phyloP scores from a whole-genome alignment of 2,329 filamentous ascomycete genomes.

The Dichotomopilus funicola region DNA sequence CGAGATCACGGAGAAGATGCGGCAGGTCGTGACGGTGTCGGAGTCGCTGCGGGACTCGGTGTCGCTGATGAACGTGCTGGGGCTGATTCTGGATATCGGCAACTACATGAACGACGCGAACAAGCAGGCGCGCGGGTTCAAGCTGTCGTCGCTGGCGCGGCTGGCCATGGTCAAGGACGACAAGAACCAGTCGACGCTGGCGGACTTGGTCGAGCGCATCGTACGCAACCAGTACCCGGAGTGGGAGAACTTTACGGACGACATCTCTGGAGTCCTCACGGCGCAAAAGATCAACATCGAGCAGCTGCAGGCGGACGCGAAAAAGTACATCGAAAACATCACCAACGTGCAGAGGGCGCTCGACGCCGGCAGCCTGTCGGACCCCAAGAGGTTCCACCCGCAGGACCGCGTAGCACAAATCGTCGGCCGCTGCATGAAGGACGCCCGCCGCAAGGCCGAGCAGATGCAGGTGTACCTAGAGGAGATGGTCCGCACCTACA shows the following conservation, averaged over 20 bases:
- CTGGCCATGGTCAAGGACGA: constrained; percentile 98
- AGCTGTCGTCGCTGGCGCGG: constrained; percentile 86
- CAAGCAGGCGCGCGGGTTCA: constrained; percentile 97
- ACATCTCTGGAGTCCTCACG: constrained; percentile 72
- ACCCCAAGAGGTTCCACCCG: constrained; percentile 96
- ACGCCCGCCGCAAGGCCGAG: constrained; percentile 89
- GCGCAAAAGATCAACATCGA: constrained; percentile 93
- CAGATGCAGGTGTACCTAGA: constrained; percentile 91
- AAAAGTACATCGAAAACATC: constrained; percentile 89
- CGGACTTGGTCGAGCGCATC: constrained; percentile 92
- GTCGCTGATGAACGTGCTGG: constrained; percentile 90
- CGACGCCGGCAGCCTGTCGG: constrained; percentile 88
- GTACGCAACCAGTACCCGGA: constrained; percentile 94
- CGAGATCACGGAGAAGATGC: constrained; percentile 77
- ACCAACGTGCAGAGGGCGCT: constrained; percentile 88
- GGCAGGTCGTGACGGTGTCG: constrained; percentile 77
- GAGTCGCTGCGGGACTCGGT: constrained; percentile 88
- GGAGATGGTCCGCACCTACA: constrained; percentile 84
- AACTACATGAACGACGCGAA: constrained; percentile 99
- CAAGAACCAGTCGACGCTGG: constrained; percentile 95
- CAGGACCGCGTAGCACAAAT: constrained; percentile 91
- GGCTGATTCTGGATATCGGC: constrained; percentile 92
- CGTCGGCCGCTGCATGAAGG: constrained; percentile 92
- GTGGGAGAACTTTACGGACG: constrained; percentile 82
- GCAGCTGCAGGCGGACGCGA: constrained; percentile 79